Percentiles rank a stretch among this genome's conserved stretches.
These are phyloP conservation scores for Mycena alexandri DNA, from an alignment of 768 basidiomycete species.

Conservation along the genomic window DNA sequence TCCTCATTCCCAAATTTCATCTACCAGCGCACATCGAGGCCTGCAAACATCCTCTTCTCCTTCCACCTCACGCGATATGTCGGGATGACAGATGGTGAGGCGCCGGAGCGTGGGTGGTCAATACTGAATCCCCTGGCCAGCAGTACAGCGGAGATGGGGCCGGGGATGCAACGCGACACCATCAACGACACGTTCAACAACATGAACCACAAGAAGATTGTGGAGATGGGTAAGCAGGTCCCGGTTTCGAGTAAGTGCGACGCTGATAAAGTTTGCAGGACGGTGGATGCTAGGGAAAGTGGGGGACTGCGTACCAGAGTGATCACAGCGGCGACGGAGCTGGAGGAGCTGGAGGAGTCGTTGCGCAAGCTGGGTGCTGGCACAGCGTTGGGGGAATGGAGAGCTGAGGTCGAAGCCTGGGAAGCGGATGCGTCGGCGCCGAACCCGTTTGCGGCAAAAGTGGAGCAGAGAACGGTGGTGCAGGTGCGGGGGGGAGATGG, in stretches of 20 bases:
- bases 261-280: neutral
- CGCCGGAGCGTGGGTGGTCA: neutral
- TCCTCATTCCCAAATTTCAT: neutral
- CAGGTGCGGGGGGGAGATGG: no score
- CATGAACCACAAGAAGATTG: conserved; percentile 30
- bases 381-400: no score
- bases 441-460: no score
- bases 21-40: neutral
- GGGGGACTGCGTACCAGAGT: no score
- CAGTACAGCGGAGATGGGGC: no score
- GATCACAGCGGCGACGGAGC: no score
- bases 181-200: conserved; percentile 1
- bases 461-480: no score
- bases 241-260: neutral
- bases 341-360: no score
- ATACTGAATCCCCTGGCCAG: neutral
- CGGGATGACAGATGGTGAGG: neutral
- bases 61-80: neutral
- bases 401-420: no score
- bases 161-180: conserved; percentile 40
- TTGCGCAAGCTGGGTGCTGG: no score
- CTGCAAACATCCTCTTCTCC: neutral
- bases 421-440: no score
- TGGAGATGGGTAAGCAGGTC: neutral
- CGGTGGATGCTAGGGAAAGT: neutral